phyloP scores from a whole-genome alignment of 805 yeast species.

The Groenewaldozyma salmanticensis region DNA sequence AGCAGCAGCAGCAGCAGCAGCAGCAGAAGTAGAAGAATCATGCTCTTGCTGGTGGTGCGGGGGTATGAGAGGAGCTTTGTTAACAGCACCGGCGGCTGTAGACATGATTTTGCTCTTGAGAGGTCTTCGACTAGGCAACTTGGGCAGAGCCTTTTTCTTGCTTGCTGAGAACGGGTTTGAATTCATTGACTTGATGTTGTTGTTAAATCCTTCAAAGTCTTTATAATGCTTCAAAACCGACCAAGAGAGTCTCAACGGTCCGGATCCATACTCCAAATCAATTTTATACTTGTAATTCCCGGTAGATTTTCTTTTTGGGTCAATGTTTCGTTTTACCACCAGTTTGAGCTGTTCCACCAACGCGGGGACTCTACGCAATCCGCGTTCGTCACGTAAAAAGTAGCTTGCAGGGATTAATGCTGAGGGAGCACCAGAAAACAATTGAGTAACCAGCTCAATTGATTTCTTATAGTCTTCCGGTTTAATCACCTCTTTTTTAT shows the following conservation, averaged over 20 bases:
- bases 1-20: neutral
- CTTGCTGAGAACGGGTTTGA: conserved; percentile 18
- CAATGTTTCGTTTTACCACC: conserved; percentile 33
- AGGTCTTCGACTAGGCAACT: conserved; percentile 31
- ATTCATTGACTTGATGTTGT: conserved; percentile 47
- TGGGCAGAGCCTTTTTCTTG: conserved; percentile 28
- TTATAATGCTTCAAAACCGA: conserved; percentile 58
- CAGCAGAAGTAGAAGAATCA: neutral
- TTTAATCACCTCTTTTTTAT: conserved; percentile 14
- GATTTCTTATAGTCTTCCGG: conserved; percentile 23
- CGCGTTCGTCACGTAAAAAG: conserved; percentile 58
- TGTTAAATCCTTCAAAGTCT: conserved; percentile 65
- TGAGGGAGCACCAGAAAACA: conserved; percentile 26
- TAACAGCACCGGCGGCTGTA: neutral
- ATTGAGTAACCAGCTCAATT: conserved; percentile 36
- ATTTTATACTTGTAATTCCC: conserved; percentile 43
- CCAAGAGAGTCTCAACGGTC: conserved; percentile 73
- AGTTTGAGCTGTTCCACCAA: conserved; percentile 64
- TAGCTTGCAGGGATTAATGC: conserved; percentile 59
- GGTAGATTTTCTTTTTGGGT: conserved; percentile 27
- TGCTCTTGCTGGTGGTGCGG: no score
- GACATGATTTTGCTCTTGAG: neutral
- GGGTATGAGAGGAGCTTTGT: no score
- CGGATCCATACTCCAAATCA: conserved; percentile 87
- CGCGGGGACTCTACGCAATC: conserved; percentile 65